Percentiles rank a stretch among this genome's conserved stretches.
These are phyloP conservation scores for Fusarium clavum DNA, from an alignment of 2,329 filamentous ascomycete species.

Conservation along the genomic window DNA sequence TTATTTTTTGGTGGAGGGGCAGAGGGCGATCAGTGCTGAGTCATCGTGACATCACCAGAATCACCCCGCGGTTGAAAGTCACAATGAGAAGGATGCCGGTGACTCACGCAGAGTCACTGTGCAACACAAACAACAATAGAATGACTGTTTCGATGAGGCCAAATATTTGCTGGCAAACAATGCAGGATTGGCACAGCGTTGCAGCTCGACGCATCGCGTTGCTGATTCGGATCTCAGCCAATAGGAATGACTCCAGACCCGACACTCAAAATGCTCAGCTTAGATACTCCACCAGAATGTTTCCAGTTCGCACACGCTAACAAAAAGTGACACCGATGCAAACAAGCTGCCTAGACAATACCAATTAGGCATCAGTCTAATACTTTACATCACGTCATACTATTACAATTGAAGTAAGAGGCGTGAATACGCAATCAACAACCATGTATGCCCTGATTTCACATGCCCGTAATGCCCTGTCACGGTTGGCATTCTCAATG, in stretches of 20 bases:
- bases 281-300: not conserved
- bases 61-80: not conserved
- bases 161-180: not conserved
- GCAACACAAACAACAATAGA: not conserved
- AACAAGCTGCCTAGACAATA: not conserved
- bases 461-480: not conserved
- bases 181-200: not conserved
- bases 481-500: not conserved
- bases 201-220: not conserved
- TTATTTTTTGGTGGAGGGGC: slow-evolving; percentile 20
- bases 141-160: not conserved
- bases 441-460: not conserved
- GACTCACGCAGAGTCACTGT: not conserved
- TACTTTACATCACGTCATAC: not conserved
- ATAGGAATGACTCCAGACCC: not conserved
- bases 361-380: not conserved
- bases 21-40: slow-evolving; percentile 4
- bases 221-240: not conserved
- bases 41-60: slow-evolving; percentile 20
- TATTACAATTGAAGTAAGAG: not conserved
- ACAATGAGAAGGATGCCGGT: not conserved
- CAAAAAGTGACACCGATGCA: not conserved
- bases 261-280: not conserved
- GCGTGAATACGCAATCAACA: not conserved
- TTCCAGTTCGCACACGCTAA: not conserved